phyloP scores from a whole-genome alignment of 257 asterid species.

The Fraxinus pennsylvanica region DNA sequence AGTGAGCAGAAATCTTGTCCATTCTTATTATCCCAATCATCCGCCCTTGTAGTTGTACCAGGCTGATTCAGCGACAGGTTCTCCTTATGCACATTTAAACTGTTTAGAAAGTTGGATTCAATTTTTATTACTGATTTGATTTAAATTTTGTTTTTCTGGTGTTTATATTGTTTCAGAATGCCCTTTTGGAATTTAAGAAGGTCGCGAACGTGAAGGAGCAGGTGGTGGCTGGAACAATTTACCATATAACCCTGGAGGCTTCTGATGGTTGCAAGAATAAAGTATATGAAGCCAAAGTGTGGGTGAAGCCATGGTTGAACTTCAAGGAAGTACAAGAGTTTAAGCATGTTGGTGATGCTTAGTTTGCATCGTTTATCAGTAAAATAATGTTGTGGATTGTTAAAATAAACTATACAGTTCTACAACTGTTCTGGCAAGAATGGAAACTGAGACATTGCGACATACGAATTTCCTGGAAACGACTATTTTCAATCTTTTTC shows the following conservation, averaged over 20 bases:
- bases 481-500: neutral
- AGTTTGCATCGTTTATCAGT: conserved; percentile 4
- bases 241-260: conserved; percentile 72
- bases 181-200: conserved; percentile 68
- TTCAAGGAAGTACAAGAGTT: conserved; percentile 85
- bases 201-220: conserved; percentile 78
- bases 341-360: conserved; percentile 62
- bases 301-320: conserved; percentile 87
- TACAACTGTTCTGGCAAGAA: neutral
- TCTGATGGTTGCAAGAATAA: conserved; percentile 62
- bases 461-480: neutral
- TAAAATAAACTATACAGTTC: neutral
- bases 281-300: conserved; percentile 80
- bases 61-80: neutral
- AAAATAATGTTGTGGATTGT: neutral
- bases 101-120: neutral
- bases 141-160: neutral
- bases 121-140: neutral
- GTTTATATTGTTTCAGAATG: conserved; percentile 47
- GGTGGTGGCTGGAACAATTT: conserved; percentile 71
- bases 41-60: neutral
- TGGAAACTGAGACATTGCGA: neutral
- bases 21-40: neutral
- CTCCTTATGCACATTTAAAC: neutral
- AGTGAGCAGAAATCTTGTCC: neutral